phyloP scores from a whole-genome alignment of 306 rosid species.

The Quercus ilex region DNA sequence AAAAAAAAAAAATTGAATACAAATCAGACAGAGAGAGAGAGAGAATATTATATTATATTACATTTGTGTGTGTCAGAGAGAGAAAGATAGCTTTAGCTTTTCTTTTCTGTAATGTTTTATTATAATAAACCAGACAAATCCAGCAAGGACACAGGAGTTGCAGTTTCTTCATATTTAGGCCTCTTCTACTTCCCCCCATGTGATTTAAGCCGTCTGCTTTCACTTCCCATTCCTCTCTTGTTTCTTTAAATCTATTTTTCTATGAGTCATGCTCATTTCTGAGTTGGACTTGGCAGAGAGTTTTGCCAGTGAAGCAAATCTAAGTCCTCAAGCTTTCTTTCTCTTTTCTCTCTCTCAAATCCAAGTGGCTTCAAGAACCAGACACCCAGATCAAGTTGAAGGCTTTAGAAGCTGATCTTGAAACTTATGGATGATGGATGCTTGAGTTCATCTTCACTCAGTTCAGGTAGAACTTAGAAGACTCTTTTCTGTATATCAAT shows the following conservation, averaged over 20 bases:
- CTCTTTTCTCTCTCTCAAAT: slow-evolving; percentile 12
- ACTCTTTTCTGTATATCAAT: slow-evolving; percentile 2
- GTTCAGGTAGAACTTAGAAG: slow-evolving; percentile 13
- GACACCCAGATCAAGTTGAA: slow-evolving; percentile 22
- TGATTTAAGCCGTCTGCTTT: slow-evolving; percentile 33
- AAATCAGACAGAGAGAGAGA: background rate
- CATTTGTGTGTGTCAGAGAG: background rate
- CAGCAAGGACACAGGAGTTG: slow-evolving; percentile 34
- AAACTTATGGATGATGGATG: slow-evolving; percentile 12
- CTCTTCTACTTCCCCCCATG: slow-evolving; percentile 32
- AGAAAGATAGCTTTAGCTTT: background rate
- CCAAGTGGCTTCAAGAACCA: slow-evolving; percentile 15
- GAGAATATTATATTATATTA: background rate
- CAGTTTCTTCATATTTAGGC: slow-evolving; percentile 26
- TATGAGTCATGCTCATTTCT: slow-evolving; percentile 5
- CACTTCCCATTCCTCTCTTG: slow-evolving; percentile 21
- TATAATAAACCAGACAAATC: slow-evolving; percentile 29
- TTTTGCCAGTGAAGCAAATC: slow-evolving; percentile 28
- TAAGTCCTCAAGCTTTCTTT: slow-evolving; percentile 14
- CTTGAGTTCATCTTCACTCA: slow-evolving; percentile 13
- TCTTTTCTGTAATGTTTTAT: slow-evolving; percentile 16
- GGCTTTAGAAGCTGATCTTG: slow-evolving; percentile 26
- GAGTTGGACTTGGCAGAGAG: slow-evolving; percentile 16
- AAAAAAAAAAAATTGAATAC: background rate
- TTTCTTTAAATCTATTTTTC: slow-evolving; percentile 9